Percentiles rank a stretch among this genome's conserved stretches.
Conservation (phyloP, 495 filamentous ascomycete genomes). For the Penicillium cinerascens region DNA sequence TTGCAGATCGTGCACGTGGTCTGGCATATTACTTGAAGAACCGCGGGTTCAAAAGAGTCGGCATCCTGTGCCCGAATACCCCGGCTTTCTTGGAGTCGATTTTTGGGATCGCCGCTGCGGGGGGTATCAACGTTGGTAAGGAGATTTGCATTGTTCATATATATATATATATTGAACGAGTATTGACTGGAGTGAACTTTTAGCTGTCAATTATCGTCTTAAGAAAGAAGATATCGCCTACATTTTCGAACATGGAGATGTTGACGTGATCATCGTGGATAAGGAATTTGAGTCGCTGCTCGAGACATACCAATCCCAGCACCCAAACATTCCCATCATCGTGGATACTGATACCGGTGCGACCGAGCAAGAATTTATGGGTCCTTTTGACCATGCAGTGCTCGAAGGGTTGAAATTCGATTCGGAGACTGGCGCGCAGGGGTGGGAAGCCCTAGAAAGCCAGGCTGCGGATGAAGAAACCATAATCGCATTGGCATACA, state of each 20-base stretch:
- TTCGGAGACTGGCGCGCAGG: constrained; percentile 52
- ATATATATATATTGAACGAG: neutral
- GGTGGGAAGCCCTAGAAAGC: constrained; percentile 73
- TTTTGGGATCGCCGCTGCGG: constrained; percentile 84
- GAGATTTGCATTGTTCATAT: neutral
- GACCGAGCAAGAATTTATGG: constrained; percentile 66
- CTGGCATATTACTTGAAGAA: constrained; percentile 82
- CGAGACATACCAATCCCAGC: constrained; percentile 53
- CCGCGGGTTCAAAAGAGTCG: constrained; percentile 63
- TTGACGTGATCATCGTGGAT: constrained; percentile 86
- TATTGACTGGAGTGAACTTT: neutral
- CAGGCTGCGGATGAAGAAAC: constrained; percentile 72
- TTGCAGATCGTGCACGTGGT: constrained; percentile 79
- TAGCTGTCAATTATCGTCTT: constrained; percentile 82
- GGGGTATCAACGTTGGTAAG: constrained; percentile 69
- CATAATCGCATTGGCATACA: constrained; percentile 83
- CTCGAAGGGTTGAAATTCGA: constrained; percentile 76
- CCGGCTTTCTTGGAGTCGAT: constrained; percentile 89
- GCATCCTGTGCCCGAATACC: constrained; percentile 86
- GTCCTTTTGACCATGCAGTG: constrained; percentile 81
- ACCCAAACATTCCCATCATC: constrained; percentile 64
- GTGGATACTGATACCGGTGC: constrained; percentile 84
- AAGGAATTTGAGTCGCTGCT: constrained; percentile 70
- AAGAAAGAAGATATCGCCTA: constrained; percentile 86
- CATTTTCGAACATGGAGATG: constrained; percentile 82